phyloP scores from a whole-genome alignment of 2,329 filamentous ascomycete genomes.

The Verruconis gallopava region DNA sequence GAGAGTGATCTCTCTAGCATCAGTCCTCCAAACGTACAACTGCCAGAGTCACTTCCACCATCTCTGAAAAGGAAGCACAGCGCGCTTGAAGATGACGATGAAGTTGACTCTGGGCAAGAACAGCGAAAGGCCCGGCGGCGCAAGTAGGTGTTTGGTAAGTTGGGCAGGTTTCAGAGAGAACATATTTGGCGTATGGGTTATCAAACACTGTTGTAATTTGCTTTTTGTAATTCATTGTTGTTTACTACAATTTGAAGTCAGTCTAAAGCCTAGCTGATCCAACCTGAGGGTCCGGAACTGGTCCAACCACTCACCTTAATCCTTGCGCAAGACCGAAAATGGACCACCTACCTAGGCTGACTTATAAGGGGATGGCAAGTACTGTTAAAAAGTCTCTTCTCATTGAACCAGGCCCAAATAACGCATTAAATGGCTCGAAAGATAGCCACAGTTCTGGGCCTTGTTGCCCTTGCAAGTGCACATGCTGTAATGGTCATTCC shows the following conservation, averaged over 20 bases:
- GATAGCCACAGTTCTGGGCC: constrained; percentile 3
- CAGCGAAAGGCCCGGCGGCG: not conserved
- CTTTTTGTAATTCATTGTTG: not conserved
- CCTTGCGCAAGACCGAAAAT: not conserved
- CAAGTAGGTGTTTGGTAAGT: not conserved
- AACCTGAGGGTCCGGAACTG: not conserved
- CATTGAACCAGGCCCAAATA: not conserved
- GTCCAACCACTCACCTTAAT: not conserved
- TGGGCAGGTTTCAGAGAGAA: not conserved
- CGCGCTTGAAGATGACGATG: not conserved
- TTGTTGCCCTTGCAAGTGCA: constrained; percentile 3
- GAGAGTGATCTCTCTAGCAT: not conserved
- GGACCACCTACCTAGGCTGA: not conserved
- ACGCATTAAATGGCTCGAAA: not conserved
- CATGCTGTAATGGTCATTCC: constrained; percentile 6
- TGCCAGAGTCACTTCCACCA: not conserved
- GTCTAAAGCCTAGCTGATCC: not conserved
- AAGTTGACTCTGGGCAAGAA: not conserved
- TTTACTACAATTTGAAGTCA: not conserved
- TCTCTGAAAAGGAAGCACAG: constrained; percentile 2
- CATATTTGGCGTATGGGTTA: not conserved
- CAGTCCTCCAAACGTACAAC: not conserved
- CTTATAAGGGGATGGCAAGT: not conserved
- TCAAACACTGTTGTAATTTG: not conserved
- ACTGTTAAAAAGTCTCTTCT: not conserved